phyloP scores from a whole-genome alignment of 176 grass and related monocot genomes.

The Raddia guianensis region DNA sequence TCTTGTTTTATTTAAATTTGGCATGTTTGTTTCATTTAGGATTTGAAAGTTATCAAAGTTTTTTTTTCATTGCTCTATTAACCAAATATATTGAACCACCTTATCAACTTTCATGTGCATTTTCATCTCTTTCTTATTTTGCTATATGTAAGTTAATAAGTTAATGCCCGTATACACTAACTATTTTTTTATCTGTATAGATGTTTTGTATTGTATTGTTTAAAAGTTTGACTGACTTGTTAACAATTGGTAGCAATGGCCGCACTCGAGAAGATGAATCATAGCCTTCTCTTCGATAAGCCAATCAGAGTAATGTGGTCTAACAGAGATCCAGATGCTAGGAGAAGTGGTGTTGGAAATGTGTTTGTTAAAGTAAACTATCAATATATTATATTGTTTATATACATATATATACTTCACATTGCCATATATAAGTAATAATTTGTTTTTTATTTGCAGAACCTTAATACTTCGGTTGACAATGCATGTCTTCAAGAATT shows the following conservation, averaged over 20 bases:
- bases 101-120: neutral
- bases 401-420: neutral
- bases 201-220: neutral
- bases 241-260: slow-evolving; percentile 43
- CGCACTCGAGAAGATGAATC: slow-evolving; percentile 70
- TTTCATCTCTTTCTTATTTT: neutral
- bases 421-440: neutral
- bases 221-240: slow-evolving; percentile 28
- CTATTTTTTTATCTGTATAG: neutral
- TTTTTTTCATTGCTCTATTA: neutral
- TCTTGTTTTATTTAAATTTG: neutral
- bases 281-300: slow-evolving; percentile 61
- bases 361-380: slow-evolving; percentile 84
- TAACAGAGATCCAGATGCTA: slow-evolving; percentile 62
- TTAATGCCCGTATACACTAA: neutral
- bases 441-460: slow-evolving; percentile 49
- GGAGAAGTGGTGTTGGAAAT: slow-evolving; percentile 76
- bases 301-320: slow-evolving; percentile 91
- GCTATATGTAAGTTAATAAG: neutral
- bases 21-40: neutral
- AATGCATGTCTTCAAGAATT: slow-evolving; percentile 64
- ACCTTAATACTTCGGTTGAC: slow-evolving; percentile 53
- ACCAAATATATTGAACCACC: neutral
- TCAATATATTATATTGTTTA: neutral
- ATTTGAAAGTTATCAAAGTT: neutral